Base-by-base conservation (phyloP, 441 rosid species). In the Brassica balearica region DNA sequence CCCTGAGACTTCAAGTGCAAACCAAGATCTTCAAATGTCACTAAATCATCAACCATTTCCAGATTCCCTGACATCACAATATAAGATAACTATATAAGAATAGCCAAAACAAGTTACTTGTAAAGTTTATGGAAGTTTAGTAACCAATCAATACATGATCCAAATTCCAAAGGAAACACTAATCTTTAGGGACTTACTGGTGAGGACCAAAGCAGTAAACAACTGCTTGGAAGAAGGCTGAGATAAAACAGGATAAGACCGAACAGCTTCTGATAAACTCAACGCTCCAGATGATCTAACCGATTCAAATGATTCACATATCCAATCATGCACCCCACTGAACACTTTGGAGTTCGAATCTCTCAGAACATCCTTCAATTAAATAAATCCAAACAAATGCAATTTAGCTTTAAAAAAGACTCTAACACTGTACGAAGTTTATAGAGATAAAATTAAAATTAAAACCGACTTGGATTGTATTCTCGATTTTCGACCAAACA, bases 11-110 rank as follows among this genome's bases (percentile, higher is more conserved):
- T 92, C 83, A 96, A 85, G 76, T 87, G 89, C 41, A 78, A 77
- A 10, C 86, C 91, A 72, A 96, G 92, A 77, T 92, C 94, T 80
- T 92, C 81, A 64, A 91, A 94, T 41, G 99, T 91, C 81, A 86
- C 32, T 41, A 90, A 84, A 86, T 96, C 98, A 76, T 96, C 98
- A 79, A 94, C 95, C 82, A 96, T 89, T 86, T 94, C 99, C 90
- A 96, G 77, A 82, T 96, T 94, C 85, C 88, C 99, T 96, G 91
- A 68, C 63, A 69, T 7, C 17, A 55, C 56, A 81, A 38, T 67
- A 53, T 6, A 70, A 25, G 5, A 2, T 27, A 27, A 58, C 68
- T 20, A 4, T 19, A 55, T 36, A 70, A 63, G 64, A 58, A 69
- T 19, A 68, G 34, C 27, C 27, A 25, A 25, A 25, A 25, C 27